Evolutionary conservation across 2,329 filamentous ascomycete species (phyloP).

Genomic region (Penicillium griseofulvum): DNA sequence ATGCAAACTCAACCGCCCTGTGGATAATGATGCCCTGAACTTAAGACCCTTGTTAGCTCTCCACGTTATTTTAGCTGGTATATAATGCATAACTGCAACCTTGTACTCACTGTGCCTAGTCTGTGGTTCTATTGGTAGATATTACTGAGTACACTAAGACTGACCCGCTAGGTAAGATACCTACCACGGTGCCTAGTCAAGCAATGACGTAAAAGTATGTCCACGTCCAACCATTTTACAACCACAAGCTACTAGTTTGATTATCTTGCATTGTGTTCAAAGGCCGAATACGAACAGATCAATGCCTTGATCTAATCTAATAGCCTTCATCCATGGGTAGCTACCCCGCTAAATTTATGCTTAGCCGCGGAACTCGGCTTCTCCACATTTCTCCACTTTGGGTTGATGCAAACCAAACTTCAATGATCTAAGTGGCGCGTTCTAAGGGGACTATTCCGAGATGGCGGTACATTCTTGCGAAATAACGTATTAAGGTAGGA

Average conservation of each 20-base stretch:
- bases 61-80: background rate
- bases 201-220: too few relatives aligned
- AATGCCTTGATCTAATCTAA: background rate
- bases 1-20: background rate
- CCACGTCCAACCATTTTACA: too few relatives aligned
- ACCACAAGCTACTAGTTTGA: background rate
- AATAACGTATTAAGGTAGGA: constrained; percentile 57
- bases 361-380: constrained; percentile 6
- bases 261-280: background rate
- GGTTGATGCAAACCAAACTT: background rate
- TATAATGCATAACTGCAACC: background rate
- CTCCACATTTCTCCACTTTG: constrained; percentile 1
- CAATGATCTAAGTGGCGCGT: background rate
- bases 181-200: too few relatives aligned
- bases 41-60: background rate
- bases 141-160: background rate
- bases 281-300: background rate
- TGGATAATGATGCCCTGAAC: background rate
- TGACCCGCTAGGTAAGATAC: too few relatives aligned
- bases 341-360: background rate
- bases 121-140: background rate
- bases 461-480: too few relatives aligned
- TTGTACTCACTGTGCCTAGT: background rate
- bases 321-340: background rate
- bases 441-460: too few relatives aligned